Evolutionary conservation across 1,139 yeast species (phyloP).

Genomic region (Yamadazyma triangularis): DNA sequence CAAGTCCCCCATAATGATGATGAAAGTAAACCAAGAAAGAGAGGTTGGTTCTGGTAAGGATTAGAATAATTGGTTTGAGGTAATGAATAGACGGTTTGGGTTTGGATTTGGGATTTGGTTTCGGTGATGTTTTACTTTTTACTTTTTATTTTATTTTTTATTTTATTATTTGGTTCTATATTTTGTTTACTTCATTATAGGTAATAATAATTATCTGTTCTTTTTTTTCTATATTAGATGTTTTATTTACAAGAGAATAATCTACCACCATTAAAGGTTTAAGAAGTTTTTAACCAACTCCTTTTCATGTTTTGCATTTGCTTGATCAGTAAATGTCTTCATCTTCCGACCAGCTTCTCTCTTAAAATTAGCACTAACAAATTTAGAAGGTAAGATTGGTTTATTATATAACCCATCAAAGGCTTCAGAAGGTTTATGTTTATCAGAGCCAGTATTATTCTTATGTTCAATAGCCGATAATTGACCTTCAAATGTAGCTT

Average conservation of each 20-base stretch:
- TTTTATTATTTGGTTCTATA: background rate
- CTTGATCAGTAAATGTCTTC: conserved; percentile 20
- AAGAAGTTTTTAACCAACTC: conserved; percentile 26
- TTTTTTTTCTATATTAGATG: background rate
- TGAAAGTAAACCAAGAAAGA: conserved; percentile 8
- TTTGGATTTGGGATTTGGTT: no score
- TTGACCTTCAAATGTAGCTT: conserved; percentile 21
- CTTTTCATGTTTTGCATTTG: conserved; percentile 24
- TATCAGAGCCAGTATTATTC: conserved; percentile 59
- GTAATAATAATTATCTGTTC: background rate
- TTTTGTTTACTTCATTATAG: background rate
- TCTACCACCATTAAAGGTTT: conserved; percentile 12
- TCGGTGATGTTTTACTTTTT: no score
- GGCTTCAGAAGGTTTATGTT: conserved; percentile 60
- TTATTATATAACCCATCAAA: conserved; percentile 78
- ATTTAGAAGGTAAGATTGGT: conserved; percentile 66
- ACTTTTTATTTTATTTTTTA: background rate
- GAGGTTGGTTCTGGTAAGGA: conserved; percentile 30
- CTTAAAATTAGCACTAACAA: conserved; percentile 52
- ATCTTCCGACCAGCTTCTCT: conserved; percentile 38
- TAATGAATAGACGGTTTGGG: background rate
- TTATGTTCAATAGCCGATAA: conserved; percentile 23
- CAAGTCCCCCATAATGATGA: conserved; percentile 11
- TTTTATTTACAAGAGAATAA: conserved; percentile 1
- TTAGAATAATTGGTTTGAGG: background rate